Evolutionary conservation across 495 filamentous ascomycete species (phyloP).

Genomic region (Lasiosphaeris hirsuta): DNA sequence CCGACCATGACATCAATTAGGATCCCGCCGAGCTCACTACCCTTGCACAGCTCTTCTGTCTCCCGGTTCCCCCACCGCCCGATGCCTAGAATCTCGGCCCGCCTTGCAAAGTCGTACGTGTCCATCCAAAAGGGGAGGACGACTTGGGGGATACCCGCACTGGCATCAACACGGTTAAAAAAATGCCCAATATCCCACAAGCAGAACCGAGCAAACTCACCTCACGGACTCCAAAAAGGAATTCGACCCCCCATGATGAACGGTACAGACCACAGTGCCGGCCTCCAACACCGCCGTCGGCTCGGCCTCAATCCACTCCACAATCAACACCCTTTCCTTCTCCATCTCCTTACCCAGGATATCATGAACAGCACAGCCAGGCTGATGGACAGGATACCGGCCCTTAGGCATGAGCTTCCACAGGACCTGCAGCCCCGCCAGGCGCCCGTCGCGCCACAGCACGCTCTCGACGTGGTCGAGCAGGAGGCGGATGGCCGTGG

Average conservation of each 20-base stretch:
- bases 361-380: conserved; percentile 12
- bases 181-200: neutral
- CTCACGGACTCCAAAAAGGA: conserved; percentile 41
- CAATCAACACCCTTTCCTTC: conserved; percentile 26
- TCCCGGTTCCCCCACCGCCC: conserved; percentile 46
- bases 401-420: conserved; percentile 39
- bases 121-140: conserved; percentile 54
- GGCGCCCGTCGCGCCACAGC: conserved; percentile 10
- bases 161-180: conserved; percentile 18
- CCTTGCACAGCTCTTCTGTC: conserved; percentile 10
- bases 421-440: conserved; percentile 36
- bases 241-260: conserved; percentile 47
- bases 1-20: conserved; percentile 26
- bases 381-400: conserved; percentile 3
- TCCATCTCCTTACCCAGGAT: conserved; percentile 22
- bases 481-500: conserved; percentile 31
- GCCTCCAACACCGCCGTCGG: conserved; percentile 35
- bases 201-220: conserved; percentile 19
- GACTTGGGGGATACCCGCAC: conserved; percentile 49
- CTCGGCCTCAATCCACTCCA: conserved; percentile 38
- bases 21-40: conserved; percentile 16
- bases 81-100: conserved; percentile 50
- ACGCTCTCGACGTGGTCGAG: conserved; percentile 16
- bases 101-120: conserved; percentile 50
- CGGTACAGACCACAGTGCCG: conserved; percentile 35